Base-by-base conservation (phyloP, 2,329 filamentous ascomycete genomes). In the Aureobasidium sp. region DNA sequence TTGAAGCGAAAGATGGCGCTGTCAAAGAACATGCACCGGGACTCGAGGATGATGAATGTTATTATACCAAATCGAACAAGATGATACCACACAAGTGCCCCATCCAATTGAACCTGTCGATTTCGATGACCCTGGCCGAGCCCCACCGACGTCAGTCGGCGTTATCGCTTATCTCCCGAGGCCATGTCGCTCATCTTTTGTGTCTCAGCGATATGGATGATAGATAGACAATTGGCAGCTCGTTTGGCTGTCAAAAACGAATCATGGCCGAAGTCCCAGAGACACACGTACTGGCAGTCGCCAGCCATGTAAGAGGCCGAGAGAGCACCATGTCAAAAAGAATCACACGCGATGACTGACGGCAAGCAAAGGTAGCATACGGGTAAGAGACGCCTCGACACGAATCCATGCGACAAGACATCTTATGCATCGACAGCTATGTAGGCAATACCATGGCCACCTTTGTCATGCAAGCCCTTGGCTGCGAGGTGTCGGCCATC, bases 361-460 rank as follows among this genome's bases (percentile, higher is more conserved):
- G 59, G 77, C 36, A 36, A 36, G 34, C 14, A 55, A 72, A 90
- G 87, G 86, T 90, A 70, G 86, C 87, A 67, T 88, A 87, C 69
- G 87, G 87, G 87, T 90, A 78, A 84, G 85, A 81, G 59, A 45
- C 60, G 60, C 7, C 17, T 42, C 57, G 27, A 49, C 15, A 25
- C 61, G 34, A 61, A 64, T 60, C 61, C 39, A 20, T 6, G 25
- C 34, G 14, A 39, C 9, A 17, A 25, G 31, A 36, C 37, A 51
- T 47, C 66, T 70, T 49, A 71, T 15, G 14, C 39, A 8, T 14
- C 22, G 56, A 58, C 74, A 96, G 94, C 73, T 93, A 97, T 82
- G 94, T 99, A 68, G 94, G 94, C 57, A 99, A 99, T 75, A 96
- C 93, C 70, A 96, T 99, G 81, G 92, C 92, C 45, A 91, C 91